Percentiles rank a stretch among this genome's conserved stretches.
Evolutionary conservation across 2,329 filamentous ascomycete genomes (phyloP).

Genomic region (Huntiella bhutanensis): DNA sequence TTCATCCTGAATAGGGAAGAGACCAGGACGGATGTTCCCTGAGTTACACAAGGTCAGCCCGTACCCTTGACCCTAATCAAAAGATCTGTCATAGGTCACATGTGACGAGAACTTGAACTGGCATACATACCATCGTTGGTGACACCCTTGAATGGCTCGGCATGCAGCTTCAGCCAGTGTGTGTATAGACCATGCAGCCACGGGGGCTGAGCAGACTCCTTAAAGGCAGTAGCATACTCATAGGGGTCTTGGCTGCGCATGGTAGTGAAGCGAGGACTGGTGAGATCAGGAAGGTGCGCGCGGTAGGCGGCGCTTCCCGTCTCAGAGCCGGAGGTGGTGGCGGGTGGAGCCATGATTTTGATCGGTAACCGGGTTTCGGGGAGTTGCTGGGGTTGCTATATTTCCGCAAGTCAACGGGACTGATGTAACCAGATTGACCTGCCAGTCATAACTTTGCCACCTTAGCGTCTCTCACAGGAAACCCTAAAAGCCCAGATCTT

Average conservation of each 20-base stretch:
- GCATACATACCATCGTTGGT: conserved; percentile 40
- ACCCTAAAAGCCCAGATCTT: too few species aligned
- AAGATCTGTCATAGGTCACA: background rate
- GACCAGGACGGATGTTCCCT: conserved; percentile 31
- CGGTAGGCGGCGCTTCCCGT: conserved; percentile 10
- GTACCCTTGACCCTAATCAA: background rate
- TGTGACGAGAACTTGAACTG: conserved; percentile 2
- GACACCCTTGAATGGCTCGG: conserved; percentile 52
- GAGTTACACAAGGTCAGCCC: conserved; percentile 3
- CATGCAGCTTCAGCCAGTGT: conserved; percentile 37
- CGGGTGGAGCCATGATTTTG: background rate
- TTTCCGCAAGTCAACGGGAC: too few species aligned
- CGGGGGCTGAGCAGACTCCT: conserved; percentile 38
- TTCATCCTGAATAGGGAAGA: conserved; percentile 45
- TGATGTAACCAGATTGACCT: too few species aligned
- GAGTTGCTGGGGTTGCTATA: too few species aligned
- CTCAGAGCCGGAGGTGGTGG: background rate
- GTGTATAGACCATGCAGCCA: conserved; percentile 45
- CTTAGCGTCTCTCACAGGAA: too few species aligned
- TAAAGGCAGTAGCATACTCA: conserved; percentile 42
- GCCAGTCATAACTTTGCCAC: too few species aligned
- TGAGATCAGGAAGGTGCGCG: conserved; percentile 37
- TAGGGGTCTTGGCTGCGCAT: conserved; percentile 44
- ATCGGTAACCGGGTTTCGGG: too few species aligned
- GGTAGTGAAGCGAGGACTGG: conserved; percentile 38